Percentiles rank a stretch among this genome's conserved stretches.
phyloP scores from a whole-genome alignment of 495 filamentous ascomycete genomes.

The Hypomontagnella monticulosa region DNA sequence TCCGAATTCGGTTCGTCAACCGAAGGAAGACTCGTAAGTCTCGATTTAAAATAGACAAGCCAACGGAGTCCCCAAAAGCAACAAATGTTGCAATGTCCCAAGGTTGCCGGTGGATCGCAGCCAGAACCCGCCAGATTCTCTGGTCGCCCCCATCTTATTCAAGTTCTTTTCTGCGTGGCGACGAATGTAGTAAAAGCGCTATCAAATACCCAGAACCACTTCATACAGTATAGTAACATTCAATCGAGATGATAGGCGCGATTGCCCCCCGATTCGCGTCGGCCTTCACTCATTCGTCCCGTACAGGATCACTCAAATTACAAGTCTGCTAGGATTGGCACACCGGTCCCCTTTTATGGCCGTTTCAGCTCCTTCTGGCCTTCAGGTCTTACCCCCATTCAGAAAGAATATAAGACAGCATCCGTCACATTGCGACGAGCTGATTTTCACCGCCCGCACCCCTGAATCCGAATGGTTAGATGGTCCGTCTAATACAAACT shows the following conservation, averaged over 20 bases:
- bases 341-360: slow-evolving; percentile 15
- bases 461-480: too few species aligned
- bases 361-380: slow-evolving; percentile 27
- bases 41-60: slow-evolving; percentile 12
- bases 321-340: slow-evolving; percentile 17
- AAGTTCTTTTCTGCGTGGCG: slow-evolving; percentile 11
- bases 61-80: neutral
- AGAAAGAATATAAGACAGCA: slow-evolving; percentile 22
- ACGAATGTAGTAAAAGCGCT: slow-evolving; percentile 8
- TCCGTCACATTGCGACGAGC: slow-evolving; percentile 9
- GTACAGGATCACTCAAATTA: slow-evolving; percentile 1
- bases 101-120: slow-evolving; percentile 17
- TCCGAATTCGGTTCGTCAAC: slow-evolving; percentile 34
- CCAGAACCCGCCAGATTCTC: neutral
- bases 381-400: slow-evolving; percentile 16
- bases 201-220: neutral
- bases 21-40: slow-evolving; percentile 31
- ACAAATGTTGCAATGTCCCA: slow-evolving; percentile 8
- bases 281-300: slow-evolving; percentile 12
- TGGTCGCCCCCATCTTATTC: slow-evolving; percentile 15
- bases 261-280: slow-evolving; percentile 4
- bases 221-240: slow-evolving; percentile 3
- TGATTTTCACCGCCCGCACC: slow-evolving; percentile 3
- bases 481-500: slow-evolving; percentile 8
- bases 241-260: slow-evolving; percentile 19